Conservation (phyloP, 2,329 filamentous ascomycete genomes). For the Fusarium robinianum region DNA sequence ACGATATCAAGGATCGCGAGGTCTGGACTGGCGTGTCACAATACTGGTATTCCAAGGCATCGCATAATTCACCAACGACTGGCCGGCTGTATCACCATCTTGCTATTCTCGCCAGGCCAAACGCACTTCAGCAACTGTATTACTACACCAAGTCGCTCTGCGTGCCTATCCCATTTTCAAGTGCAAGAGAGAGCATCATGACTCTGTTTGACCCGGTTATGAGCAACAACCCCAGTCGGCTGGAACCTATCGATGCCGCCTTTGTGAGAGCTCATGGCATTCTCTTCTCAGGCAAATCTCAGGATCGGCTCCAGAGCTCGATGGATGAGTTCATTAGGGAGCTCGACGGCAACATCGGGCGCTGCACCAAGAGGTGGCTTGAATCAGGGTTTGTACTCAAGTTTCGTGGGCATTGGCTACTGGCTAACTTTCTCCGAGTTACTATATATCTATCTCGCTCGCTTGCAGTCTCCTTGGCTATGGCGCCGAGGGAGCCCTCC, state of each 20-base stretch:
- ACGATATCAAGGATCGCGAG: conserved; percentile 74
- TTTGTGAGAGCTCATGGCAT: conserved; percentile 69
- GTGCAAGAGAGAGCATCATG: conserved; percentile 71
- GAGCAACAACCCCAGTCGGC: conserved; percentile 41
- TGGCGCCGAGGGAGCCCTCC: conserved; percentile 48
- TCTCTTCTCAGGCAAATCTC: conserved; percentile 59
- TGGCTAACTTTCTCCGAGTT: conserved; percentile 24
- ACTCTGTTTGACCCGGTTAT: conserved; percentile 69
- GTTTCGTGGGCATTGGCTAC: too few species aligned
- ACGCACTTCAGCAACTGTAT: conserved; percentile 71
- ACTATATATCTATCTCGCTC: conserved; percentile 41
- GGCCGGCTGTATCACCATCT: conserved; percentile 88
- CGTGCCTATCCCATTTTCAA: conserved; percentile 67
- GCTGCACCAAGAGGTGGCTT: conserved; percentile 56
- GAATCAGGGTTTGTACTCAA: conserved; percentile 51
- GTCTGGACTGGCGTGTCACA: conserved; percentile 80
- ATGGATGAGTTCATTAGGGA: conserved; percentile 55
- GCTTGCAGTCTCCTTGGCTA: conserved; percentile 43
- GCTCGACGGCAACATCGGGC: conserved; percentile 62
- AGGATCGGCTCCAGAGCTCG: conserved; percentile 52
- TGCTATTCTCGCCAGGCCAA: conserved; percentile 74
- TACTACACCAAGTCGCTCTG: conserved; percentile 74
- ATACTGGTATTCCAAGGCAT: conserved; percentile 84
- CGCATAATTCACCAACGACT: conserved; percentile 73
- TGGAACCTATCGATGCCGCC: conserved; percentile 54